Evolutionary conservation across 2,329 filamentous ascomycete genomes (phyloP).

Genomic region (Taxawa tesnikishii): DNA sequence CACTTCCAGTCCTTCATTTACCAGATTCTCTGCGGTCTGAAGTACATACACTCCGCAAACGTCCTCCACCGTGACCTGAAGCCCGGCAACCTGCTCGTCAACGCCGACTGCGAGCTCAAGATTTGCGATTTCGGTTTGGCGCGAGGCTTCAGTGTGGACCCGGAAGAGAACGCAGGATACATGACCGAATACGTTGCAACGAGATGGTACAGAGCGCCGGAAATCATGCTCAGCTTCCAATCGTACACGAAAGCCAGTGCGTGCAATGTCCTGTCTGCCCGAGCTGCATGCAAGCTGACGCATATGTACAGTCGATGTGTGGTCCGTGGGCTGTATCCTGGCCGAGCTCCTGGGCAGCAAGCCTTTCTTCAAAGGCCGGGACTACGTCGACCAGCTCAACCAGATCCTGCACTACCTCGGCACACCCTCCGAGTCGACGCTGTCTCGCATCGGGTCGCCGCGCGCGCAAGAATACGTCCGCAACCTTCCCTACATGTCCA

Average conservation of each 20-base stretch:
- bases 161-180: conserved; percentile 96
- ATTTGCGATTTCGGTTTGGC: conserved; percentile 97
- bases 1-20: conserved; percentile 99
- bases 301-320: conserved; percentile 68
- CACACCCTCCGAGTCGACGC: conserved; percentile 89
- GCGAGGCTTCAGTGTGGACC: conserved; percentile 91
- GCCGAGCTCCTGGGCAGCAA: conserved; percentile 91
- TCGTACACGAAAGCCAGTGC: conserved; percentile 99
- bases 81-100: conserved; percentile 92
- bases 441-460: conserved; percentile 85
- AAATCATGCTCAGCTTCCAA: conserved; percentile 99
- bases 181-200: conserved; percentile 99
- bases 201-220: conserved; percentile 94
- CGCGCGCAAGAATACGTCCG: conserved; percentile 97
- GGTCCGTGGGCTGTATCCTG: conserved; percentile 96
- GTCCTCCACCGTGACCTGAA: conserved; percentile 95
- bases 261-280: conserved; percentile 31
- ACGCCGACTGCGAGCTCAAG: conserved; percentile 98
- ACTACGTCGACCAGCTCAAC: conserved; percentile 99
- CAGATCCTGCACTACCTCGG: conserved; percentile 97
- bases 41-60: conserved; percentile 98
- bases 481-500: conserved; percentile 74
- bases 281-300: conserved; percentile 6
- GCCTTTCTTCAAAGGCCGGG: conserved; percentile 97
- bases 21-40: conserved; percentile 95